Percentiles rank a stretch among this genome's conserved stretches.
phyloP scores from a whole-genome alignment of 2,329 filamentous ascomycete species.

The Ambrosiella xylebori region DNA sequence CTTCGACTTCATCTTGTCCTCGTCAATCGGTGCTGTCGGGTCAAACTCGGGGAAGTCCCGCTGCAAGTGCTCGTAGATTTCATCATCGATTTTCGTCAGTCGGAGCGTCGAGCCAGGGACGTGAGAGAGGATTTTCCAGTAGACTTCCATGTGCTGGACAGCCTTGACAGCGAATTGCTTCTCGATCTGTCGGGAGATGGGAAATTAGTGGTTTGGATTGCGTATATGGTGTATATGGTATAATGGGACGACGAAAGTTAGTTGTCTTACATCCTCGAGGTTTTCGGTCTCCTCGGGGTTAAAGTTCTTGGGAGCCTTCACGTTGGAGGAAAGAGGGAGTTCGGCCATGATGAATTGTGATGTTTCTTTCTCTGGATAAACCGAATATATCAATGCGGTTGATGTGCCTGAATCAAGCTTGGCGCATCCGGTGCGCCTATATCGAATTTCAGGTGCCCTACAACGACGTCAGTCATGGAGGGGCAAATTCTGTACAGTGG shows the following conservation, averaged over 20 bases:
- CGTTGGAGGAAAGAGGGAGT: slow-evolving; percentile 6
- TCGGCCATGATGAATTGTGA: slow-evolving; percentile 8
- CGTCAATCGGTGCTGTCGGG: slow-evolving; percentile 59
- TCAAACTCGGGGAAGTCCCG: slow-evolving; percentile 87
- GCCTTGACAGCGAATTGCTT: slow-evolving; percentile 98
- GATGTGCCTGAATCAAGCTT: not conserved
- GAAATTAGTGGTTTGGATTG: not conserved
- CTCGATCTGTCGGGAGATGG: slow-evolving; percentile 53
- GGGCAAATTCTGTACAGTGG: slow-evolving; percentile 7
- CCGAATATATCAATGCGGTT: not conserved
- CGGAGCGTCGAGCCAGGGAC: slow-evolving; percentile 75
- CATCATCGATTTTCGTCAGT: slow-evolving; percentile 86
- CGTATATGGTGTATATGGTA: too few relatives aligned
- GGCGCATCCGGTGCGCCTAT: not conserved
- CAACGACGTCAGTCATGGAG: slow-evolving; percentile 5
- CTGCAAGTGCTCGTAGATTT: slow-evolving; percentile 81
- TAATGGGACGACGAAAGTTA: not conserved
- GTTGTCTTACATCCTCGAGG: slow-evolving; percentile 34
- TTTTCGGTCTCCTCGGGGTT: slow-evolving; percentile 39
- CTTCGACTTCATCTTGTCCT: slow-evolving; percentile 97
- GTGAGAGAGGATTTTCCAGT: slow-evolving; percentile 90
- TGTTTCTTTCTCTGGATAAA: not conserved
- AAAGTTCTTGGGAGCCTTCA: slow-evolving; percentile 22
- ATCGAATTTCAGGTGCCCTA: not conserved
- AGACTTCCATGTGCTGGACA: slow-evolving; percentile 90